Evolutionary conservation across 2,329 filamentous ascomycete genomes (phyloP).

Genomic region (Mycocentrospora acerina): DNA sequence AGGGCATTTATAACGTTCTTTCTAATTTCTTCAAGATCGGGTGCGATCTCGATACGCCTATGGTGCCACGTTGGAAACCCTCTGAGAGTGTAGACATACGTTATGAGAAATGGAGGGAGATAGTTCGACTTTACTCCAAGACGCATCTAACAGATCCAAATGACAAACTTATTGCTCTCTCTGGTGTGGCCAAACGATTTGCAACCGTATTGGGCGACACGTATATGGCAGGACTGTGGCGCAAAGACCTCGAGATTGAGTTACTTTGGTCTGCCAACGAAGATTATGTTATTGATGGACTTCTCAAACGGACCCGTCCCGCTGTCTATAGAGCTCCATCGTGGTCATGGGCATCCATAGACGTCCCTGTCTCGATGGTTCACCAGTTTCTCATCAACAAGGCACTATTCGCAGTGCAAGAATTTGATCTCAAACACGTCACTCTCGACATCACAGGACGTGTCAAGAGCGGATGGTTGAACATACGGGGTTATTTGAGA

Average conservation of each 20-base stretch:
- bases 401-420: constrained; percentile 3
- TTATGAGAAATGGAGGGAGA: neutral
- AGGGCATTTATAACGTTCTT: no score
- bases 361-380: neutral
- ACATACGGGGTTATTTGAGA: constrained; percentile 2
- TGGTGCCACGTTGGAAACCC: neutral
- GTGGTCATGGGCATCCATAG: constrained; percentile 17
- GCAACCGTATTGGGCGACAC: constrained; percentile 1
- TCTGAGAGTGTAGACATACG: neutral
- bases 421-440: constrained; percentile 5
- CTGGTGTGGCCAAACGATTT: constrained; percentile 10
- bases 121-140: neutral
- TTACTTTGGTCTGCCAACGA: neutral
- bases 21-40: neutral
- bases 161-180: constrained; percentile 13
- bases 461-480: constrained; percentile 8
- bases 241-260: constrained; percentile 1
- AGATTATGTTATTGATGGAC: neutral
- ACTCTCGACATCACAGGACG: constrained; percentile 9
- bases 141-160: constrained; percentile 1
- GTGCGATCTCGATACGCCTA: neutral
- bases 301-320: neutral
- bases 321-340: constrained; percentile 9
- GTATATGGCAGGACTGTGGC: constrained; percentile 15
- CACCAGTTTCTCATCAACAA: neutral